Base-by-base conservation (phyloP, 169 alveolate genomes). In the Theileria orientalis region DNA sequence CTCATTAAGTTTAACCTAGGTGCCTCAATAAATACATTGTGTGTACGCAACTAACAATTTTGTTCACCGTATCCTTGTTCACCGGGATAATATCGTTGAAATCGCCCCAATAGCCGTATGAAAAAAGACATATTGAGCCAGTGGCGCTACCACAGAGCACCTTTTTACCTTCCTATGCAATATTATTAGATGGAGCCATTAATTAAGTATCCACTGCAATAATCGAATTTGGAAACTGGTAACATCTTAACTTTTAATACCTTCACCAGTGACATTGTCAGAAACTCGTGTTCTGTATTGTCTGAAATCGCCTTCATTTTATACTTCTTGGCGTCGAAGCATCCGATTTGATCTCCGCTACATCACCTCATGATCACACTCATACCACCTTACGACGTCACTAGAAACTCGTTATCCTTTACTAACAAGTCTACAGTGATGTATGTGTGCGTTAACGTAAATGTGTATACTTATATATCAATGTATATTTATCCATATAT, bases 81-180 rank as follows among this genome's bases (percentile, higher is more conserved):
- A 70, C 66, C 16, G 52, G 41, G 16, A 80, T 49, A 30, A 76
- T 49, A 51, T 80, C 83, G 74, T 70, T 46, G 40, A 72, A 30
- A 64, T 70, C 83, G n/a, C 83, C 83, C 88, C 88, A 80, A 51
- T n/a, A 41, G 37, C 83, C 83, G 61, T 72, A 72, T 2, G 84
- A 2, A 44, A 80, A 80, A 29, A 80, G 54, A 67, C 79, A 80
- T 0, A 80, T 11, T n/a, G 75, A 25, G 1, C 88, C 88, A 3
- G 84, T 72, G 49, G 71, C 40, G 27, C 69, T 72, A 19, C 88
- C 88, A 32, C 88, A 80, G 16, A 80, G 64, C 19, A 80, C 88
- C 40, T 72, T 80, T 3, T 49, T 61, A 37, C 41, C 62, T 3
- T 41, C 40, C 78, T 73, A 54, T 13, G 21, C 41, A 44, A 16